These are phyloP conservation scores for Eutrema yunnanense DNA, from an alignment of 345 rosid genomes.

Conservation along the genomic window DNA sequence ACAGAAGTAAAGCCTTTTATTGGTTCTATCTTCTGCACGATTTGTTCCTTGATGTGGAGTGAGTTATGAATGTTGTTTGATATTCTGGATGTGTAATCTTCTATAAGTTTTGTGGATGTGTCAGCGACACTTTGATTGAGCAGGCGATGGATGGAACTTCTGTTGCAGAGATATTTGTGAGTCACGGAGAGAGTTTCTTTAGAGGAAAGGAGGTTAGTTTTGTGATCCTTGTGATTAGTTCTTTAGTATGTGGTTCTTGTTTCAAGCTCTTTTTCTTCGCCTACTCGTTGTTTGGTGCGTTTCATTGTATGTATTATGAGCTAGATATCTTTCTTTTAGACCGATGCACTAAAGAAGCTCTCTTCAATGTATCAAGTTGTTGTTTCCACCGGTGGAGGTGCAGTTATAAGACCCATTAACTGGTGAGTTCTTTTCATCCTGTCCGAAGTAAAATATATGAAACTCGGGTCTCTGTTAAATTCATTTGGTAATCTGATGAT, in stretches of 20 bases:
- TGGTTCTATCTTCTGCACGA: background rate
- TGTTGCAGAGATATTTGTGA: conserved; percentile 75
- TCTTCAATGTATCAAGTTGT: conserved; percentile 58
- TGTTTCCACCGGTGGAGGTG: conserved; percentile 99
- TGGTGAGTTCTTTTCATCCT: conserved; percentile 39
- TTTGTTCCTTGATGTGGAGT: background rate
- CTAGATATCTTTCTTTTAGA: conserved; percentile 34
- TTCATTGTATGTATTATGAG: background rate
- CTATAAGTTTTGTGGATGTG: conserved; percentile 29
- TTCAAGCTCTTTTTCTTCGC: background rate
- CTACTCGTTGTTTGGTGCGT: background rate
- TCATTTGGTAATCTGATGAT: background rate
- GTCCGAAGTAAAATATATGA: background rate
- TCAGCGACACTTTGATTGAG: conserved; percentile 76
- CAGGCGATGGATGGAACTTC: conserved; percentile 50
- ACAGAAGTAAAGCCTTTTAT: background rate
- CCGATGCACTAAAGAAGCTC: conserved; percentile 55
- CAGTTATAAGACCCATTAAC: conserved; percentile 66
- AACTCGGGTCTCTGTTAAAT: background rate
- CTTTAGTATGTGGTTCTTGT: background rate
- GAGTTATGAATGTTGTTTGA: background rate
- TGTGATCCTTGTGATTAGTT: background rate
- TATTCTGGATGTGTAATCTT: conserved; percentile 8
- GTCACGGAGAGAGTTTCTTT: conserved; percentile 74
- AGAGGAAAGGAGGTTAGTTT: conserved; percentile 73